Conservation (phyloP, 2,329 filamentous ascomycete genomes). For the Proliferodiscus dingleyae region DNA sequence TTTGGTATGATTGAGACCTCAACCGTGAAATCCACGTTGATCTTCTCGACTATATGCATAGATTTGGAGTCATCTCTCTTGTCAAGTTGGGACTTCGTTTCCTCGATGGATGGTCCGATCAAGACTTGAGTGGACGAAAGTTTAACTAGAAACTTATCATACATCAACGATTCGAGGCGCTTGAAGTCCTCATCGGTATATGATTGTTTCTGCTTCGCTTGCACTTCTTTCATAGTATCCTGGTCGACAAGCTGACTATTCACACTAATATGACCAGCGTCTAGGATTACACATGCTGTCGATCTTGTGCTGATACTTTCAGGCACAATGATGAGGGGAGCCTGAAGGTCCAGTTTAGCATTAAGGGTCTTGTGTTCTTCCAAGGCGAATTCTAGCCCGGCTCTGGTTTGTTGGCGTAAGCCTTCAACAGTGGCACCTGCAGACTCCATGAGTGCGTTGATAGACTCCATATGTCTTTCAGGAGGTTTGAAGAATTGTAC, state of each 20-base stretch:
- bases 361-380: conserved; percentile 98
- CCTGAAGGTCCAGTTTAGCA: conserved; percentile 89
- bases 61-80: conserved; percentile 62
- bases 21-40: conserved; percentile 96
- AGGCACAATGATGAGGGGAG: conserved; percentile 91
- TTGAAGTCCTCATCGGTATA: conserved; percentile 88
- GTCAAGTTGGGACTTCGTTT: conserved; percentile 76
- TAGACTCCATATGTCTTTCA: conserved; percentile 97
- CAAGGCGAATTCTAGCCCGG: conserved; percentile 90
- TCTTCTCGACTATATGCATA: conserved; percentile 89
- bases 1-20: conserved; percentile 97
- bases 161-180: conserved; percentile 87
- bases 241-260: conserved; percentile 92
- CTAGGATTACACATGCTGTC: conserved; percentile 85
- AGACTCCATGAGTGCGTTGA: conserved; percentile 89
- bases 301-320: conserved; percentile 80
- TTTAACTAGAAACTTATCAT: conserved; percentile 93
- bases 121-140: conserved; percentile 92
- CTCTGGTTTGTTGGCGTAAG: conserved; percentile 88
- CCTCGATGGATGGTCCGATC: conserved; percentile 88
- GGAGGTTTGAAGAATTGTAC: conserved; percentile 95
- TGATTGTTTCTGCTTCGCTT: conserved; percentile 80
- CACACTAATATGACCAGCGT: conserved; percentile 93
- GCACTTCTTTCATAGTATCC: conserved; percentile 81
- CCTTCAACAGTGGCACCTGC: conserved; percentile 95